Evolutionary conservation across 169 alveolate species (phyloP).

Genomic region (Amoebophrya sp.): DNA sequence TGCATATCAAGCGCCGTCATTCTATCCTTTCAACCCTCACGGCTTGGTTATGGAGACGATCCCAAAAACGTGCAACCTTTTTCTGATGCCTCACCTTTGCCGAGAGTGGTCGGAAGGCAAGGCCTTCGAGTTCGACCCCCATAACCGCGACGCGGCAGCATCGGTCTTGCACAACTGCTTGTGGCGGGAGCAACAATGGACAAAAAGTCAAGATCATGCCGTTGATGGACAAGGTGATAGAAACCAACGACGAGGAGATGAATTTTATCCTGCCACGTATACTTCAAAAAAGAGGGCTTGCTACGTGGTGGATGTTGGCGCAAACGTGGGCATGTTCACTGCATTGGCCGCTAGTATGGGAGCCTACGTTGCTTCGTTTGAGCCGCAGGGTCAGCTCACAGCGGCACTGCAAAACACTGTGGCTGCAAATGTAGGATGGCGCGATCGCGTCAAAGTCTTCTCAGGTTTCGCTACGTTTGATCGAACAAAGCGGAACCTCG

Average conservation of each 20-base stretch:
- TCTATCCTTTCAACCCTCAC: not conserved
- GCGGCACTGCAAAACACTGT: not conserved
- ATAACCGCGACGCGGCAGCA: not conserved
- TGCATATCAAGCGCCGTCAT: not conserved
- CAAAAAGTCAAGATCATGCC: not conserved
- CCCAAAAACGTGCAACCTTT: not conserved
- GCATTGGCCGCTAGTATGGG: not conserved
- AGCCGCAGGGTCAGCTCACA: not conserved
- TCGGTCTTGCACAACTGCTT: constrained; percentile 1
- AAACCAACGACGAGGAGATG: no score
- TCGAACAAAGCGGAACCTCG: not conserved
- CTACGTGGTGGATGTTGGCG: not conserved
- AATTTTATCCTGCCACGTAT: no score
- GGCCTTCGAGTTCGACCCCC: constrained; percentile 12
- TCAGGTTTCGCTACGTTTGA: not conserved
- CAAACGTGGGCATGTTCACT: not conserved
- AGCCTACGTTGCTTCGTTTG: not conserved
- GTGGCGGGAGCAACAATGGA: not conserved
- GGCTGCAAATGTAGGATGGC: not conserved
- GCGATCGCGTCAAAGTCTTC: not conserved
- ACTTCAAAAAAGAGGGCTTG: no score
- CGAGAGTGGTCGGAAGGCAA: not conserved
- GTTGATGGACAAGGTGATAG: not conserved
- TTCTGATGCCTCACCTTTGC: not conserved
- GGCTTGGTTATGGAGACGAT: not conserved